Evolutionary conservation across 2,329 filamentous ascomycete genomes (phyloP), one percentile per base, ranked within the genome.

Genomic region (Fonsecaea monophora): DNA sequence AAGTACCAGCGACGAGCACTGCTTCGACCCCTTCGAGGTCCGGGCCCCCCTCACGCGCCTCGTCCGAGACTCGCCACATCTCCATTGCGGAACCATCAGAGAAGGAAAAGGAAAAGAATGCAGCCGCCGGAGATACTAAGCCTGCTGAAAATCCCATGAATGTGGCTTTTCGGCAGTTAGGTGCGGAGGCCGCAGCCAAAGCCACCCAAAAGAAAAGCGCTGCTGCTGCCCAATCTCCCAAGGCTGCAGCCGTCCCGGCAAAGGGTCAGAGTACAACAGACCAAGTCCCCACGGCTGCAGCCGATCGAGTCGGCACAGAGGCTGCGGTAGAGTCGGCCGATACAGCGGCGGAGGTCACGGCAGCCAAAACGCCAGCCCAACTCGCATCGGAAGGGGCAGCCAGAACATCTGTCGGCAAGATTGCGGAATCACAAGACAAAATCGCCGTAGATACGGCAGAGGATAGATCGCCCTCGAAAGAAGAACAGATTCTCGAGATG

Each of bases 151-250:
- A 77, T 6, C 75, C 74, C 2, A 74, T 79, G n/a, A 76, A 78
- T 1, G 67, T 79, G 9, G 77, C 81, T 1, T 70, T 83, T 60
- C 76, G 81, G 57, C 80, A 82, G 72, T 80, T 81, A 1, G 78
- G 81, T 48, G 77, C 78, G 42, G 75, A 76, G 65, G 75, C 74
- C 9, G 75, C 75, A 1, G 73, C 74, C 35, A 75, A 74, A 62
- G 74, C 75, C n/a, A 70, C 67, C 12, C 70, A 71, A 57, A 72
- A 72, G 69, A 74, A 72, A 61, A 60, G 64, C 38, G 56, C 60
- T 37, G 40, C 64, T 12, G 60, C 53, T 25, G 25, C 25, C 50
- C 58, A 65, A 38, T 55, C 68, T 3, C 48, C 60, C 4, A 70
- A 68, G 60, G 61, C 62, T n/a, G 65, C 68, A 37, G 59, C 62